Evolutionary conservation across 148 eudicot genomes (phyloP).

Genomic region (Nepenthes gracilis): DNA sequence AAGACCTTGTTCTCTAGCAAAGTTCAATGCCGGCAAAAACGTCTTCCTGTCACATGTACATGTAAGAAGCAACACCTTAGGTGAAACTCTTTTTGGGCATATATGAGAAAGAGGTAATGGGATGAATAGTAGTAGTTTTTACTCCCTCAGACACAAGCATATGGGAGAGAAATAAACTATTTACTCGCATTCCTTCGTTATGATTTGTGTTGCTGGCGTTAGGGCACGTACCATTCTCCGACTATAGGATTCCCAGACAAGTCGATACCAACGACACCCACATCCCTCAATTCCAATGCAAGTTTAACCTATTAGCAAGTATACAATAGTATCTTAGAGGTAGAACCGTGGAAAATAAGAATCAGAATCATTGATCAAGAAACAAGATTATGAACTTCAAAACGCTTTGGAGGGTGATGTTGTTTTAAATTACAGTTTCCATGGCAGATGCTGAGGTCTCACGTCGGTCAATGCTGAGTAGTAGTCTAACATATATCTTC

Average conservation of each 20-base stretch:
- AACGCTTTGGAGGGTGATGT: background rate
- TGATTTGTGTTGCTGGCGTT: too few relatives aligned
- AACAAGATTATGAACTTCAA: conserved; percentile 1
- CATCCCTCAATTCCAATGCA: conserved; percentile 63
- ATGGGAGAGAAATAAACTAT: too few relatives aligned
- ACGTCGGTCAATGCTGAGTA: conserved; percentile 89
- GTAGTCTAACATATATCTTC: conserved; percentile 74
- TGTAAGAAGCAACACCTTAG: background rate
- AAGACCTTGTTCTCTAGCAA: conserved; percentile 78
- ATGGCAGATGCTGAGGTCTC: conserved; percentile 77
- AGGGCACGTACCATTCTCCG: conserved; percentile 67
- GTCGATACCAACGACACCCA: conserved; percentile 86
- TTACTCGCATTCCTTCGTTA: too few relatives aligned
- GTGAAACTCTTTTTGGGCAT: too few relatives aligned
- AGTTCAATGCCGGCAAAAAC: conserved; percentile 72
- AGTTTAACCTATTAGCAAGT: conserved; percentile 48
- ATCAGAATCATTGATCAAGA: background rate
- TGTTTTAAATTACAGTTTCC: conserved; percentile 66
- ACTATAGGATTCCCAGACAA: conserved; percentile 83
- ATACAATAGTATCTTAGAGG: background rate
- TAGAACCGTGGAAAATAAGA: background rate
- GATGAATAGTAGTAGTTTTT: too few relatives aligned
- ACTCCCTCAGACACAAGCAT: too few relatives aligned
- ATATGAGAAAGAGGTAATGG: too few relatives aligned
- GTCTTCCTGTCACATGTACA: conserved; percentile 39